Base-by-base conservation (phyloP, 2,329 filamentous ascomycete genomes). In the Fusarium nodosum region DNA sequence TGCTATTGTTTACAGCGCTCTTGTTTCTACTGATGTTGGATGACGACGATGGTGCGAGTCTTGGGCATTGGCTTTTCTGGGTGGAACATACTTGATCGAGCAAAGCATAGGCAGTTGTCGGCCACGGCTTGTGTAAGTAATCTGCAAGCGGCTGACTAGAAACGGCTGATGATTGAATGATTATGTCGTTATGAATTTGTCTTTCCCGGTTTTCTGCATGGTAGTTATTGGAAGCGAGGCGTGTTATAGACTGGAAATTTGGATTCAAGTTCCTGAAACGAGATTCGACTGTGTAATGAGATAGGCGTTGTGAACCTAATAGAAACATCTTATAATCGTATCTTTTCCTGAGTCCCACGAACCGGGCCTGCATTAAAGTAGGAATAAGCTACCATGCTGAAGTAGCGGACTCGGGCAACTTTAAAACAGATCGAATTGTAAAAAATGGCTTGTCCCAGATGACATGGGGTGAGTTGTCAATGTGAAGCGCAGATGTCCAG, bases 101-200 rank as follows among this genome's bases (percentile, higher is more conserved):
- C 63, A 72, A 54, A 73, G 67, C 72, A 68, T 66, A 58, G 71
- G 60, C 48, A 68, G 60, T 61, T 64, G 58, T 66, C 52, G 60
- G 72, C 66, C 58, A 73, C 41, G 50, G 65, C 69, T 69, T 73
- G 70, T 71, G 60, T 68, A 72, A 72, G 72, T 75, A 72, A 63
- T 67, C 62, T 64, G 62, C 67, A 67, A 72, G 72, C 66, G 68
- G 68, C 57, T 72, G 69, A 64, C 53, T 62, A 62, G 71, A 66
- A 74, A 72, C 68, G 73, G 57, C 74, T 74, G 73, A 75, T 73
- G 73, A 75, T 71, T 75, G 69, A 74, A 75, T 74, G 73, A 75
- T 73, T 68, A 75, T 75, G 72, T 66, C 64, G 68, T 65, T 72
- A 75, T 66, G 73, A 74, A 66, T 68, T 62, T 71, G 62, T 59